Percentiles rank a stretch among this genome's conserved stretches.
These are phyloP conservation scores for Calonectria montana DNA, from an alignment of 2,329 filamentous ascomycete genomes.

Conservation along the genomic window DNA sequence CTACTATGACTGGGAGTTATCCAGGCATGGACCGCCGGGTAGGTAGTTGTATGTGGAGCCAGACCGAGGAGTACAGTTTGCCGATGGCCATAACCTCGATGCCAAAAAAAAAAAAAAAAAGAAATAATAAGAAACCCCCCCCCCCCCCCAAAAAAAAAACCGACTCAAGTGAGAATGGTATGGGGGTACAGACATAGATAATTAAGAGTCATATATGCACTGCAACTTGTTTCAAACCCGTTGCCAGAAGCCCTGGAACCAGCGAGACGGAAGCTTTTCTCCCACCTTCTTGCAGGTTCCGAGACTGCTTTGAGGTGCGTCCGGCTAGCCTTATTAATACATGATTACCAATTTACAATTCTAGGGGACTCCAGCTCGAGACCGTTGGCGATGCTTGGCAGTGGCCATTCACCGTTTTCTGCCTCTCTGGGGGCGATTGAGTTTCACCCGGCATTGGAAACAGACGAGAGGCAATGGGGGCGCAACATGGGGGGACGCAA, in stretches of 20 bases:
- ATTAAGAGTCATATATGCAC: background rate
- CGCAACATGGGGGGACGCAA: background rate
- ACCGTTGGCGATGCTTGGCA: background rate
- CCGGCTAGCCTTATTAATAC: background rate
- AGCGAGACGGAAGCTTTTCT: background rate
- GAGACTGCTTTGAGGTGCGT: background rate
- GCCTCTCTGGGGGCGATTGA: constrained; percentile 11
- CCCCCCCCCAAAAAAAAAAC: no score
- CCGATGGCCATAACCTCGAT: no score
- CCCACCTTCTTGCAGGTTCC: background rate
- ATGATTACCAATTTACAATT: background rate
- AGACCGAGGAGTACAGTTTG: no score
- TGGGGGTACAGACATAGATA: background rate
- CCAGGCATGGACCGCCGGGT: no score
- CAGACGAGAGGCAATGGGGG: background rate
- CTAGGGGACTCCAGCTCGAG: background rate
- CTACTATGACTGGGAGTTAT: background rate
- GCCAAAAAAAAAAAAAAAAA: no score
- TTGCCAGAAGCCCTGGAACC: background rate
- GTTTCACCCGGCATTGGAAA: constrained; percentile 20
- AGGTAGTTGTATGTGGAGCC: no score
- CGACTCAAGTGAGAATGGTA: background rate
- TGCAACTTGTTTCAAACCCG: background rate
- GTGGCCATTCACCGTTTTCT: background rate
- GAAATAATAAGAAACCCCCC: no score